Conservation (phyloP, 2,329 filamentous ascomycete species). For the Claviceps paspali region DNA sequence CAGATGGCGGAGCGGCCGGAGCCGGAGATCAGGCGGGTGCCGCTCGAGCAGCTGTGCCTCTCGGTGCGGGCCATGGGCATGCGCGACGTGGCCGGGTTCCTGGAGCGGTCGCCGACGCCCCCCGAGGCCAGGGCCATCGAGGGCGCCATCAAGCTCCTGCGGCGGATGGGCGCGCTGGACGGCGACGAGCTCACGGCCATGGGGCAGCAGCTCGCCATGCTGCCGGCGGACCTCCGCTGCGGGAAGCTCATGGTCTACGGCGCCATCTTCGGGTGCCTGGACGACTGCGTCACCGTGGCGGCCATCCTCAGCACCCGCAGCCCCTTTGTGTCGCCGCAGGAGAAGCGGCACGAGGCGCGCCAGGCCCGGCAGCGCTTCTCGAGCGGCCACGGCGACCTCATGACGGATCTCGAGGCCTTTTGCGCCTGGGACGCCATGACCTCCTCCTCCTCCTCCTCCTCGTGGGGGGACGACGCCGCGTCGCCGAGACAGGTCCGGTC, state of each 20-base stretch:
- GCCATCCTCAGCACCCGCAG: conserved; percentile 81
- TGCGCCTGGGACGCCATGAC: conserved; percentile 68
- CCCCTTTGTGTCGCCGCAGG: conserved; percentile 72
- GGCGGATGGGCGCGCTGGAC: conserved; percentile 77
- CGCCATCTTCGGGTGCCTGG: conserved; percentile 81
- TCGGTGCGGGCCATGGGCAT: conserved; percentile 94
- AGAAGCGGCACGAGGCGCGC: conserved; percentile 70
- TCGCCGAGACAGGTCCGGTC: conserved; percentile 48
- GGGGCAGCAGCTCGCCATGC: conserved; percentile 84
- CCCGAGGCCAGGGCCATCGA: conserved; percentile 76
- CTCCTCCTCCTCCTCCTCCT: no score
- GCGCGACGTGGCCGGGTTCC: conserved; percentile 62
- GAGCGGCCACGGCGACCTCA: conserved; percentile 65
- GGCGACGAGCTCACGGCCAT: conserved; percentile 78
- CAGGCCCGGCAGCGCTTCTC: conserved; percentile 62
- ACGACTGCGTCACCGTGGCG: conserved; percentile 76
- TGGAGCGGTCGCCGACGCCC: conserved; percentile 76
- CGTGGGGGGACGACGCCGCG: conserved; percentile 37
- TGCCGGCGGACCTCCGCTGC: conserved; percentile 82
- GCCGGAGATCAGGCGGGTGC: conserved; percentile 84
- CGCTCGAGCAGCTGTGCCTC: conserved; percentile 84
- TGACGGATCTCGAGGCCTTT: conserved; percentile 76
- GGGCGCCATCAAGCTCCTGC: conserved; percentile 63
- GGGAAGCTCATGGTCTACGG: conserved; percentile 94
- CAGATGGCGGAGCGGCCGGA: conserved; percentile 82